Base-by-base conservation (phyloP, 192 early-diverging fungal species). In the Diversispora epigaea region DNA sequence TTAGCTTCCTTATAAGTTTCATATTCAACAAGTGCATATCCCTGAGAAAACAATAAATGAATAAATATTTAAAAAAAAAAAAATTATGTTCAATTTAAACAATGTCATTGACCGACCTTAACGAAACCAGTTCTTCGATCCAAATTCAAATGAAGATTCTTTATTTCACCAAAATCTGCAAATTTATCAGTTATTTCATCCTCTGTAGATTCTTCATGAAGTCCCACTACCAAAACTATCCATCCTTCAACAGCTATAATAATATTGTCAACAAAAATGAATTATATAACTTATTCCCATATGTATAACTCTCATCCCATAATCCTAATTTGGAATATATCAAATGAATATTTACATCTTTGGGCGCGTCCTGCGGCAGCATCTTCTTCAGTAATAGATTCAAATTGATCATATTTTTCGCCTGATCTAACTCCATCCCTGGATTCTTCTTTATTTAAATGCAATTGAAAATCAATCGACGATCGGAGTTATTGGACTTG, bases 171-270 rank as follows among this genome's bases (percentile, higher is more conserved):
- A 84, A 84, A 97, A 58, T 97, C 95, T 25, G 89, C 86, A 75
- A 95, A 97, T 71, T 88, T 86, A 78, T 98, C 93, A 71, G 80
- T 87, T 63, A 98, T 78, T 56, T 93, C 92, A 19, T 98, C 97
- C 75, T 97, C 97, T 32, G 89, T 92, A 10, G 94, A 91, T 80
- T 98, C 97, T 79, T 98, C 95, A 81, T 98, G 95, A 21, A 98
- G 85, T 44, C 93, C 94, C 0, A 94, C 95, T 10, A 93, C 90
- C n/a, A 98, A 79, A 5, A 98, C 80, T 49, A 98, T 94, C 97
- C 97, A 98, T 44, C 97, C 97, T 77, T 98, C 97, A 32, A 97
- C 85, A 43, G 87, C 87, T 89, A 7, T 2, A 57, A 7, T 2
- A 57, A 44, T 61, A 1, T 15, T 45, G 10, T 9, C 6, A 15